A percentile compares a stretch with the other conserved stretches of the same genome.
Conservation (phyloP, 176 grass and related monocot genomes). For the Sorghum bicolor region Sorghum_bicolor_NCBIv3 NC_012872.2:1966001-1966500, state of each 20-base stretch:
- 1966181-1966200: no score
- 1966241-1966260: not conserved
- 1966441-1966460: conserved; percentile 32
- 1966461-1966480: not conserved
- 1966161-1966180: no score
- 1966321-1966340: not conserved
- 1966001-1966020: no score
- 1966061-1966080: no score
- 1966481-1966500: not conserved
- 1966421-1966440: not conserved
- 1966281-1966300: not conserved
- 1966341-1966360: not conserved
- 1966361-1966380: not conserved
- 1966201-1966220: not conserved
- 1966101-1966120: no score
- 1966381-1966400: not conserved
- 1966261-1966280: not conserved
- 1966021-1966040: no score
- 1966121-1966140: no score
- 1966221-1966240: not conserved
- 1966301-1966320: not conserved
- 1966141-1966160: no score
- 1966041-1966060: no score
- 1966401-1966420: conserved; percentile 12
- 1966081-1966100: no score